Evolutionary conservation across 176 grass and related monocot species (phyloP), one percentile per base, ranked within the genome.

Genomic region (Bonia amplexicaulis): DNA sequence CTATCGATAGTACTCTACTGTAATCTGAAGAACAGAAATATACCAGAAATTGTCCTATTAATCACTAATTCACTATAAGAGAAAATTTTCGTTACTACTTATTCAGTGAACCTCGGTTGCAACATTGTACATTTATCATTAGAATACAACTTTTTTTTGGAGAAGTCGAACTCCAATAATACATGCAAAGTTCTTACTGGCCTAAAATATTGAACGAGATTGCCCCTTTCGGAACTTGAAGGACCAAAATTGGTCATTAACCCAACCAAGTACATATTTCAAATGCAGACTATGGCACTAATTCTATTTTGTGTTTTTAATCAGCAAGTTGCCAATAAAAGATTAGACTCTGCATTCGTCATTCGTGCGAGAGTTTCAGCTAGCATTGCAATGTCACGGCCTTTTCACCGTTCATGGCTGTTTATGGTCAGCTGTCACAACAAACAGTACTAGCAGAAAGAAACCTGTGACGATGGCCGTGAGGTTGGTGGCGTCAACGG

Each of bases 391-490:
- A 29, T 71, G 1, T 14, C 42, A 4, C n/a, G 41, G 12, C 25
- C n/a, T 71, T 27, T 15, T 12, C 11, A 12, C 13, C 22, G 4
- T 72, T 15, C 69, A 16, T 48, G 69, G n/a, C 6, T 3, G 10
- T 25, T 5, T 22, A n/a, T 46, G 41, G 20, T 7, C 41, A 71
- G 10, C 22, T 2, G 13, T 72, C 40, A 26, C 70, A 29, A 54
- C 17, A 27, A 29, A 16, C 13, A 51, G 7, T 49, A 9, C 0
- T 9, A 51, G 25, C 70, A 73, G 65, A 12, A 25, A 17, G 19
- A 46, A 37, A 93, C 96, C 96, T 90, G 96, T 95, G 74, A 98
- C 93, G 51, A 98, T 89, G 72, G 83, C 96, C 6, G 93, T 98
- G 58, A 98, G 83, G 69, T 87, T 60, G 83, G 39, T 85, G 69